Conservation (phyloP, 495 filamentous ascomycete species). For the Podospora comata region DNA sequence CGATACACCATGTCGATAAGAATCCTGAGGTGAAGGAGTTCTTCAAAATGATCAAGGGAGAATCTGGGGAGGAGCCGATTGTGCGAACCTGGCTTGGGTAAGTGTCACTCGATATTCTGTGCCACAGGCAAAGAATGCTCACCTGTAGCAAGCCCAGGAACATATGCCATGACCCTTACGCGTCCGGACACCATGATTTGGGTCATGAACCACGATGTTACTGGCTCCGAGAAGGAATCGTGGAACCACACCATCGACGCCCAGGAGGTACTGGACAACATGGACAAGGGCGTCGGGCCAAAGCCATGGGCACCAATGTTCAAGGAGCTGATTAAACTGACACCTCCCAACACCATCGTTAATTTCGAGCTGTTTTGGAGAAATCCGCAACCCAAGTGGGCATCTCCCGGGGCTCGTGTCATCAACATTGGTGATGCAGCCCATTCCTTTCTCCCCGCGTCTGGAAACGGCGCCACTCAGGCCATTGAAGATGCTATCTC, state of each 20-base stretch:
- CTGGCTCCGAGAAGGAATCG: conserved; percentile 47
- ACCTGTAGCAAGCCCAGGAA: conserved; percentile 39
- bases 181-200: conserved; percentile 51
- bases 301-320: conserved; percentile 53
- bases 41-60: conserved; percentile 42
- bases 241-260: conserved; percentile 53
- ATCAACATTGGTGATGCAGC: conserved; percentile 64
- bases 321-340: conserved; percentile 55
- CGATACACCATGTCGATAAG: conserved; percentile 39
- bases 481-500: conserved; percentile 69
- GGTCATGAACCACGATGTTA: conserved; percentile 56
- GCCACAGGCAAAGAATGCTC: background rate
- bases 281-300: conserved; percentile 45
- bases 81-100: conserved; percentile 44
- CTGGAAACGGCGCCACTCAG: conserved; percentile 64
- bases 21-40: conserved; percentile 43
- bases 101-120: conserved; percentile 14
- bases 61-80: conserved; percentile 39
- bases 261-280: conserved; percentile 52
- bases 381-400: conserved; percentile 62
- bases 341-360: conserved; percentile 54
- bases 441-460: conserved; percentile 67
- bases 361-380: conserved; percentile 69
- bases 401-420: conserved; percentile 56
- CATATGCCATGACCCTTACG: conserved; percentile 50